Base-by-base conservation (phyloP, 306 rosid genomes). In the Vigna hirtella region DNA sequence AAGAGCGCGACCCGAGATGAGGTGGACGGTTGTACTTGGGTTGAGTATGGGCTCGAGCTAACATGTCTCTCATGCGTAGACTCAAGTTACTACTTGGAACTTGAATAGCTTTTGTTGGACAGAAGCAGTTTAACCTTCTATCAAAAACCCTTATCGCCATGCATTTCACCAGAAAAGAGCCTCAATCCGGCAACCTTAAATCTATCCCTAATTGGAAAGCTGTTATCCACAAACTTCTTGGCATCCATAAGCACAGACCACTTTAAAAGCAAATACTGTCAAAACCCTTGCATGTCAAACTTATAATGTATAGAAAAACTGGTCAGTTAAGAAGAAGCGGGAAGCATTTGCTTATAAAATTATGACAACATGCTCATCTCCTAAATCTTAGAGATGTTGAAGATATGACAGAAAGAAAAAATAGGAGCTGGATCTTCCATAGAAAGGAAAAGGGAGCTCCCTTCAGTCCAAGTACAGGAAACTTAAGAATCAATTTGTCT, bases 401-500 rank as follows among this genome's bases (percentile, higher is more conserved):
- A 3, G 30, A 28, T 28, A 34, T 34, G 5, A 0, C 6, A 34
- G 38, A 34, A 4, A 34, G 1, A 34, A 4, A 4, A 34, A 34
- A 34, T 4, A 34, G 6, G 6, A 34, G 6, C 4, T 4, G 36
- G 14, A 3, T 10, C 6, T 55, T 55, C 42, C 8, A n/a, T 0
- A 38, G 20, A 4, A 47, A 58, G 62, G 17, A 40, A 43, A 43
- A 88, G 98, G 98, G 98, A 93, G 98, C 98, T 93, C 98, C 98
- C 98, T 93, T 93, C 98, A 93, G 98, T 93, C 98, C 98, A 93
- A 93, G 85, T 73, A 89, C 86, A 84, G 94, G 82, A 86, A 83
- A 77, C 86, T 20, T 84, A 89, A 87, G 98, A 94, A 81, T 77
- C 86, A 91, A 94, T 74, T 62, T 82, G 91, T 86, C 98, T 94